A percentile compares a stretch with the other conserved stretches of the same genome.
phyloP scores from a whole-genome alignment of 169 alveolate genomes.

The Plasmodium reichenowi region DNA sequence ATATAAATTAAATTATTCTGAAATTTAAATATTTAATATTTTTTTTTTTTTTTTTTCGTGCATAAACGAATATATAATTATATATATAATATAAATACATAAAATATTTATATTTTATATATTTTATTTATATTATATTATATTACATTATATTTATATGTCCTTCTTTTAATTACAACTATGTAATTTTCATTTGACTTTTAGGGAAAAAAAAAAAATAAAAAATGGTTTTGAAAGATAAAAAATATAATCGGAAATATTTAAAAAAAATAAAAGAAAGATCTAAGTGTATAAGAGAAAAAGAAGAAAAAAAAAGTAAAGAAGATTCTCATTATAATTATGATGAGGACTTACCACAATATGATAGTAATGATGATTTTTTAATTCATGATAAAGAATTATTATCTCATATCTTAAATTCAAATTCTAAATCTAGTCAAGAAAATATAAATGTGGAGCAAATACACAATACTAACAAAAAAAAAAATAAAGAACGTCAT shows the following conservation, averaged over 20 bases:
- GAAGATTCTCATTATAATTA: constrained; percentile 8
- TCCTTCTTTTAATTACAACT: too few relatives aligned
- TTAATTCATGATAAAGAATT: constrained; percentile 36
- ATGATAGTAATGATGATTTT: constrained; percentile 46
- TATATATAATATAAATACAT: too few relatives aligned
- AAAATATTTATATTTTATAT: too few relatives aligned
- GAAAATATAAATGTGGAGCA: constrained; percentile 1
- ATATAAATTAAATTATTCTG: too few relatives aligned
- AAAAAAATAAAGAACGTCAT: constrained; percentile 7
- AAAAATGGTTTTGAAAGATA: constrained; percentile 63
- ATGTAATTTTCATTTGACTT: neutral
- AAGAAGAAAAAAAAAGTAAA: constrained; percentile 24
- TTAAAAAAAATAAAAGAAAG: constrained; percentile 16
- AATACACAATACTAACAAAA: neutral
- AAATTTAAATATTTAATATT: too few relatives aligned
- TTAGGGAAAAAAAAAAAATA: neutral
- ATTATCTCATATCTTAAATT: constrained; percentile 16
- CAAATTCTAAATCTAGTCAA: constrained; percentile 17
- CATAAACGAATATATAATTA: too few relatives aligned
- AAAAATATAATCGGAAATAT: constrained; percentile 20
- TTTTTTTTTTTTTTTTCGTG: too few relatives aligned
- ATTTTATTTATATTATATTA: too few relatives aligned
- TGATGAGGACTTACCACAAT: constrained; percentile 41
- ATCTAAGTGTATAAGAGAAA: neutral
- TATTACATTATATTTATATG: too few relatives aligned